Evolutionary conservation across 2,329 filamentous ascomycete genomes (phyloP).

Genomic region (Pseudocercospora vitis): DNA sequence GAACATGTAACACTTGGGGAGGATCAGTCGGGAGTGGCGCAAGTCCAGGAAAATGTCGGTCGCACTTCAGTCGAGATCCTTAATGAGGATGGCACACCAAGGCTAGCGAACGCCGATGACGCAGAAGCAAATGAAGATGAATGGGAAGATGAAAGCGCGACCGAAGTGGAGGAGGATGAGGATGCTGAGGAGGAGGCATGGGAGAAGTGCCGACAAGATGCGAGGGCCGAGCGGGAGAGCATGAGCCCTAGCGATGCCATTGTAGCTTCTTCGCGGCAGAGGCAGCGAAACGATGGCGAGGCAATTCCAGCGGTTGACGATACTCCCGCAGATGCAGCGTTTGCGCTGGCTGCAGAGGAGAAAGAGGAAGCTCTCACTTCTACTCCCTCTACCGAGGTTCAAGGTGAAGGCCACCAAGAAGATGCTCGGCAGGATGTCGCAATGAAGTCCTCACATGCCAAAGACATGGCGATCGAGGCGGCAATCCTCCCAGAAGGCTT

Average conservation of each 20-base stretch:
- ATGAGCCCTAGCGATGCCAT: constrained; percentile 4
- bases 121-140: constrained; percentile 26
- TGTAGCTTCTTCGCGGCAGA: neutral
- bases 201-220: constrained; percentile 3
- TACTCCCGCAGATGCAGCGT: neutral
- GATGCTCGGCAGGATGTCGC: neutral
- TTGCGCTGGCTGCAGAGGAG: neutral
- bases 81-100: constrained; percentile 28
- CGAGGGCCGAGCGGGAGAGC: neutral
- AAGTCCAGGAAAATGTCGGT: constrained; percentile 19
- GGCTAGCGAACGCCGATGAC: constrained; percentile 19
- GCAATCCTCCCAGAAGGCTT: constrained; percentile 33
- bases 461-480: neutral
- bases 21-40: neutral
- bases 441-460: neutral
- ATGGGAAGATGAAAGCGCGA: constrained; percentile 29
- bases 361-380: neutral
- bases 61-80: constrained; percentile 30
- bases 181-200: constrained; percentile 6
- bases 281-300: neutral
- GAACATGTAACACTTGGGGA: constrained; percentile 5
- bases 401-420: neutral
- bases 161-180: constrained; percentile 25
- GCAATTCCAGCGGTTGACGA: neutral
- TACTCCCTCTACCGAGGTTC: neutral